Conservation (phyloP, 2,329 filamentous ascomycete species). For the Fusarium xyrophilum region DNA sequence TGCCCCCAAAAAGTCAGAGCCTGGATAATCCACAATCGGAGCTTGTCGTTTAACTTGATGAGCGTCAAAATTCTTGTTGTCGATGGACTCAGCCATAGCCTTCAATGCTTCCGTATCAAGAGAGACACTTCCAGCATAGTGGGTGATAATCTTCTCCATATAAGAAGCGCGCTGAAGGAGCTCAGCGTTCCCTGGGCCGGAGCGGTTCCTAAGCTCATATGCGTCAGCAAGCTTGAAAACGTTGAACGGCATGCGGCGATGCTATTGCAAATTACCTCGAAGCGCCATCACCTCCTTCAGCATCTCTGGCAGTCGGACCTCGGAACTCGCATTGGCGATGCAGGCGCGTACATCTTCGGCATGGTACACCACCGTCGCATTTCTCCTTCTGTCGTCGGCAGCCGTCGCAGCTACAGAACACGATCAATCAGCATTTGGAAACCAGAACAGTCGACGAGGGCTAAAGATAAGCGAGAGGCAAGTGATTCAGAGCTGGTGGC, state of each 20-base stretch:
- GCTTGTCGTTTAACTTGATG: constrained; percentile 30
- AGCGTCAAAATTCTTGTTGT: constrained; percentile 42
- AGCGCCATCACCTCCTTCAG: constrained; percentile 38
- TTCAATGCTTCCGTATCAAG: constrained; percentile 45
- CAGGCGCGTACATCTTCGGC: constrained; percentile 59
- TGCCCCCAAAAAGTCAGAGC: constrained; percentile 39
- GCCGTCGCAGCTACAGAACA: constrained; percentile 56
- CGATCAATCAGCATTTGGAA: constrained; percentile 10
- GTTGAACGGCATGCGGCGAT: background rate
- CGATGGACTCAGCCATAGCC: constrained; percentile 52
- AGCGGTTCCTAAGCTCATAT: constrained; percentile 30
- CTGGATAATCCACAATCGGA: constrained; percentile 32
- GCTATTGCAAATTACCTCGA: constrained; percentile 20
- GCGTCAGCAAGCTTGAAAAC: constrained; percentile 16
- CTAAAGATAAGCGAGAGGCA: background rate
- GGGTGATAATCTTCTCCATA: constrained; percentile 57
- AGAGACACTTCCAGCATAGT: constrained; percentile 53
- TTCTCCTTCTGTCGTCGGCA: constrained; percentile 64
- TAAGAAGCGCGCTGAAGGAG: constrained; percentile 40
- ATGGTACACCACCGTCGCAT: constrained; percentile 62
- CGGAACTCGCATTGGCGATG: constrained; percentile 59
- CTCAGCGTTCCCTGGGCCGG: constrained; percentile 35
- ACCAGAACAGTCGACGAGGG: background rate
- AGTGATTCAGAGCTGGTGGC: background rate
- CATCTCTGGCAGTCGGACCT: constrained; percentile 44